Conservation (phyloP, 129 eudicot species). For the Flaveria trinervia region DNA sequence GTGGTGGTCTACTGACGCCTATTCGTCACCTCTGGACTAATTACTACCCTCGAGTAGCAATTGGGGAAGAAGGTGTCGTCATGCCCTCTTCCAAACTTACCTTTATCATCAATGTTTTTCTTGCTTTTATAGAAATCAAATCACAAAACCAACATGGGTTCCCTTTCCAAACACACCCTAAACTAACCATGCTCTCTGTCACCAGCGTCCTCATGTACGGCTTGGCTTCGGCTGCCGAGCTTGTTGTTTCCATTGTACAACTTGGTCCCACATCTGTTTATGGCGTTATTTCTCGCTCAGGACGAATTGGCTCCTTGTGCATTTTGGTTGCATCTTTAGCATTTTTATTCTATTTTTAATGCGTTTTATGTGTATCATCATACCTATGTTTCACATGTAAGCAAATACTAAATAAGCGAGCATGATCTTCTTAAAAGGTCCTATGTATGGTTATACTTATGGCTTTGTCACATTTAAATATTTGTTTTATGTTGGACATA, state of each 20-base stretch:
- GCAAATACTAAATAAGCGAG: too few relatives aligned
- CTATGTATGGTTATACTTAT: too few relatives aligned
- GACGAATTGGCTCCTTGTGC: not conserved
- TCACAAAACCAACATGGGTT: constrained; percentile 1
- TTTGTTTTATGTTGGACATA: too few relatives aligned
- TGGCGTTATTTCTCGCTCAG: not conserved
- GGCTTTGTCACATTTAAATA: too few relatives aligned
- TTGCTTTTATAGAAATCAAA: not conserved
- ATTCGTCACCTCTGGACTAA: not conserved
- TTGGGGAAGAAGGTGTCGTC: not conserved
- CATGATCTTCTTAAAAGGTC: too few relatives aligned
- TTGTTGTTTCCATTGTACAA: not conserved
- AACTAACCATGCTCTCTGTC: not conserved
- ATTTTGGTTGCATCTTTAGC: not conserved
- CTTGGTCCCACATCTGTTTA: not conserved
- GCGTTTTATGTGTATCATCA: too few relatives aligned
- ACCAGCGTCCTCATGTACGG: constrained; percentile 4
- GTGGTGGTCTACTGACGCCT: not conserved
- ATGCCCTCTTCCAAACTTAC: constrained; percentile 2
- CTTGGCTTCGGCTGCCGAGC: not conserved
- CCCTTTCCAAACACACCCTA: constrained; percentile 10
- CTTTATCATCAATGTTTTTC: not conserved
- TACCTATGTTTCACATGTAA: too few relatives aligned
- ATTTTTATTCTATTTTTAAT: not conserved
- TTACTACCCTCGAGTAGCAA: not conserved